Evolutionary conservation across 805 yeast genomes (phyloP), one percentile per base, ranked within the genome.

Genomic region (Hanseniaspora taiwanica): DNA sequence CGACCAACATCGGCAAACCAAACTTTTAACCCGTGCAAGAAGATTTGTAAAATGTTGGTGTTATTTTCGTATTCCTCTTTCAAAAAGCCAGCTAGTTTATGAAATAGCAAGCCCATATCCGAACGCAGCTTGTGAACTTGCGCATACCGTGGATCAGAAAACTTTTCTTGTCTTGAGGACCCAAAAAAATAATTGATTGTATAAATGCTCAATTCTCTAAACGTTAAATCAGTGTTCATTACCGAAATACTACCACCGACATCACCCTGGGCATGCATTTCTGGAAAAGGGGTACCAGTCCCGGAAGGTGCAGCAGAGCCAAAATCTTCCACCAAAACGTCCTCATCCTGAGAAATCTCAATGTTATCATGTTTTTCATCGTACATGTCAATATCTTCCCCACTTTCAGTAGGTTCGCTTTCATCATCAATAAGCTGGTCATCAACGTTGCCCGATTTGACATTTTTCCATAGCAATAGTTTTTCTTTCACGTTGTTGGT

Each of bases 1-100:
- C 73, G 69, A 2, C 94, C 94, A 20, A 80, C 79, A 52, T 85
- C 91, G 20, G 80, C 66, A 48, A 80, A 78, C 84, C 93, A 91
- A 6, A 79, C 73, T 45, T 79, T 75, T 35, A 80, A 54, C 3
- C 79, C 76, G 50, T 74, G 72, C 24, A 85, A 59, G 25, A 79
- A 66, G 36, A 75, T 72, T 45, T 74, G 74, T 53, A 78, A 70
- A 5, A 81, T 54, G 10, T 72, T 71, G 6, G 81, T 71, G 44
- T 83, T 79, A 44, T 82, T 85, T 32, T 71, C 76, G 35, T 69
- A 69, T 38, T 71, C 59, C 1, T 63, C 55, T 6, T 59, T 49
- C 42, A 85, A 57, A 46, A 68, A 70, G 7, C 58, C 50, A 40
- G 66, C 71, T 4, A 82, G 55, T 4, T 64, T 62, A 51, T 82